Percentiles rank a stretch among this genome's conserved stretches.
Evolutionary conservation across 495 filamentous ascomycete species (phyloP).

Genomic region (Aspergillus haitiensis): DNA sequence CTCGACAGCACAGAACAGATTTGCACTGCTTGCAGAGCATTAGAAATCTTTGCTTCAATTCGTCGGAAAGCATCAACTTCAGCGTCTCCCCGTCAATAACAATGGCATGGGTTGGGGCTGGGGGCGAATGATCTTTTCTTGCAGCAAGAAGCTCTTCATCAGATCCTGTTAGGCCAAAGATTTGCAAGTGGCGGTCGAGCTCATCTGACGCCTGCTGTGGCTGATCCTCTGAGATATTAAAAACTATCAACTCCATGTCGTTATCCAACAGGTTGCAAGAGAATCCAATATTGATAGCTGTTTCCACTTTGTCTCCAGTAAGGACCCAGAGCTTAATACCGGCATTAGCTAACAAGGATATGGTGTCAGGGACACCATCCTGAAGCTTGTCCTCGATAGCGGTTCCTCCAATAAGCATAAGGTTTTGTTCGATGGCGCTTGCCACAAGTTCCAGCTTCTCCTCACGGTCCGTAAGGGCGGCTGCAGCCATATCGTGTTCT

Average conservation of each 20-base stretch:
- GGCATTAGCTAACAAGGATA: constrained; percentile 85
- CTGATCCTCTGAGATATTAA: constrained; percentile 79
- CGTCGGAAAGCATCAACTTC: constrained; percentile 81
- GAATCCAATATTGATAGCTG: constrained; percentile 99
- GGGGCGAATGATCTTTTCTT: constrained; percentile 76
- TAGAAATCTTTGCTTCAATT: constrained; percentile 85
- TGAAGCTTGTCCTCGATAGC: constrained; percentile 98
- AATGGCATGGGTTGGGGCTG: constrained; percentile 87
- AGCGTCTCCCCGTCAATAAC: constrained; percentile 96
- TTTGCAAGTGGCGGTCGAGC: constrained; percentile 68
- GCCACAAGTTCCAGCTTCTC: constrained; percentile 91
- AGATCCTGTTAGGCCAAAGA: constrained; percentile 79
- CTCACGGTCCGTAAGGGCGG: constrained; percentile 81
- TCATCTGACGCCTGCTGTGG: constrained; percentile 61
- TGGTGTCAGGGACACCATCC: constrained; percentile 96
- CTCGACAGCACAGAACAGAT: constrained; percentile 95
- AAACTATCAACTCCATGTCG: constrained; percentile 92
- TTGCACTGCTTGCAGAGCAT: constrained; percentile 97
- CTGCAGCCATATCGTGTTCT: constrained; percentile 84
- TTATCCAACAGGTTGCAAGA: constrained; percentile 98
- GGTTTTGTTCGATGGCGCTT: constrained; percentile 84
- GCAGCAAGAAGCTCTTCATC: constrained; percentile 83
- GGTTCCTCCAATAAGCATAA: constrained; percentile 89
- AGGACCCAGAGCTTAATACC: constrained; percentile 99
- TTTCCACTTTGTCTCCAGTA: constrained; percentile 98